These are phyloP conservation scores for Nakazawaea peltata DNA, from an alignment of 805 yeast genomes.

Conservation along the genomic window DNA sequence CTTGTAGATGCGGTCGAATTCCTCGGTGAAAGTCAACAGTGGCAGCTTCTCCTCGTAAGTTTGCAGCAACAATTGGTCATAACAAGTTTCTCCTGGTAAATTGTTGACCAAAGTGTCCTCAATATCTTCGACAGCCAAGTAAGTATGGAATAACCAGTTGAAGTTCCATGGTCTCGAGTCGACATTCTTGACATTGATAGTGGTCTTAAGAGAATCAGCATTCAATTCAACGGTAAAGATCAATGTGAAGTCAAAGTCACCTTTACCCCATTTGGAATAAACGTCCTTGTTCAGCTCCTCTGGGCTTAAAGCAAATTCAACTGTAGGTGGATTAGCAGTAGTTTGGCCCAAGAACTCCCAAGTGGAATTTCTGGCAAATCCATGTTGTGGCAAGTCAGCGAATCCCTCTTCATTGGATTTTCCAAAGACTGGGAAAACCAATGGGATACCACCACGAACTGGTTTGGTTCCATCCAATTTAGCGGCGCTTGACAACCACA, in stretches of 20 bases:
- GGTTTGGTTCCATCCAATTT: slow-evolving; percentile 87
- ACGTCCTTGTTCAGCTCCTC: slow-evolving; percentile 65
- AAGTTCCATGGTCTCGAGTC: slow-evolving; percentile 65
- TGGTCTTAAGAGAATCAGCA: slow-evolving; percentile 51
- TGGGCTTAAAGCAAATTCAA: slow-evolving; percentile 87
- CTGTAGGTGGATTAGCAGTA: slow-evolving; percentile 59
- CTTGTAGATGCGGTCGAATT: slow-evolving; percentile 79
- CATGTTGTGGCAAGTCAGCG: slow-evolving; percentile 82
- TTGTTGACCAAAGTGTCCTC: slow-evolving; percentile 74
- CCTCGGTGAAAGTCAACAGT: slow-evolving; percentile 63
- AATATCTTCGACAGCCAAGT: slow-evolving; percentile 67
- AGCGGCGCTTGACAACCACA: slow-evolving; percentile 77
- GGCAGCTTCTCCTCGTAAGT: slow-evolving; percentile 68
- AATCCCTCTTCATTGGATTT: slow-evolving; percentile 55
- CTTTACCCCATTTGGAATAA: slow-evolving; percentile 45
- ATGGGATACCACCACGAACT: slow-evolving; percentile 95
- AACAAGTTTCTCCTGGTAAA: slow-evolving; percentile 61
- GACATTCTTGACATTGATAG: slow-evolving; percentile 69
- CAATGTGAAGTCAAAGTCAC: slow-evolving; percentile 65
- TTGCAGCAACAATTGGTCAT: slow-evolving; percentile 66
- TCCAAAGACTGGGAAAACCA: slow-evolving; percentile 93
- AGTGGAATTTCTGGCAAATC: slow-evolving; percentile 81
- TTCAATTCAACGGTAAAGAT: slow-evolving; percentile 60
- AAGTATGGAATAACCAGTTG: slow-evolving; percentile 94
- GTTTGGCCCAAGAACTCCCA: slow-evolving; percentile 96